Percentiles rank a stretch among this genome's conserved stretches.
These are phyloP conservation scores for Calonectria henricotiae DNA, from an alignment of 2,329 filamentous ascomycete species.

Conservation along the genomic window DNA sequence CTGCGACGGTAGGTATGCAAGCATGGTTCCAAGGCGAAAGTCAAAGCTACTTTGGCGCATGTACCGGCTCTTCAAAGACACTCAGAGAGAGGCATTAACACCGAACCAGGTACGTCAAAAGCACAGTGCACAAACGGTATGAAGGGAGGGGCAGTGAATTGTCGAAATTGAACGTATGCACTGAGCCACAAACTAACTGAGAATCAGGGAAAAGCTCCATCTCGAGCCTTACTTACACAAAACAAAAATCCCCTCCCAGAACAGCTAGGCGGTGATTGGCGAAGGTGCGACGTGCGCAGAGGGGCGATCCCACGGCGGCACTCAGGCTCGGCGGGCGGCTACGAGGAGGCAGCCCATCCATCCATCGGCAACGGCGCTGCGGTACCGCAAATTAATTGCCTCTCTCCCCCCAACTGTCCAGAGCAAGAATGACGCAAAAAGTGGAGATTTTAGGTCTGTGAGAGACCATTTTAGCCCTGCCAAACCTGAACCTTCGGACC, in stretches of 20 bases:
- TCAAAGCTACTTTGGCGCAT: conserved; percentile 21
- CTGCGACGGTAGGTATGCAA: conserved; percentile 21
- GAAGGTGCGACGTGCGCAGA: conserved; percentile 15
- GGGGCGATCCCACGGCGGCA: background rate
- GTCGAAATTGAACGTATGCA: conserved; percentile 11
- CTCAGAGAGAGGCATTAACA: conserved; percentile 10
- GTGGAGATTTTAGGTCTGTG: conserved; percentile 12
- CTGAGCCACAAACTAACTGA: conserved; percentile 23
- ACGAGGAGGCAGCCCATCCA: conserved; percentile 10
- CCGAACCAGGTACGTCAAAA: conserved; percentile 8
- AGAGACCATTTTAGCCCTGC: conserved; percentile 20
- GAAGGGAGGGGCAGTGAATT: conserved; percentile 15
- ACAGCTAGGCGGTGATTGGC: conserved; percentile 19
- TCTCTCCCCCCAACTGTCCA: background rate
- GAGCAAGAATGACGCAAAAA: conserved; percentile 22
- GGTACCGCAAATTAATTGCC: conserved; percentile 19
- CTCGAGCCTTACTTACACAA: conserved; percentile 11
- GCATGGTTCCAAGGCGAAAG: conserved; percentile 25
- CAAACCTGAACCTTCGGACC: conserved; percentile 17
- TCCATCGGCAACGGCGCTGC: conserved; percentile 22
- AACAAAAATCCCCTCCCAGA: conserved; percentile 18
- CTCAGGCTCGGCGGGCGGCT: conserved; percentile 1
- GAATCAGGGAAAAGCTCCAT: conserved; percentile 5
- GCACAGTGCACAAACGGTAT: conserved; percentile 9
- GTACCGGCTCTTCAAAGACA: conserved; percentile 23